phyloP scores from a whole-genome alignment of 768 basidiomycete species.

The Suillus sp. region DNA sequence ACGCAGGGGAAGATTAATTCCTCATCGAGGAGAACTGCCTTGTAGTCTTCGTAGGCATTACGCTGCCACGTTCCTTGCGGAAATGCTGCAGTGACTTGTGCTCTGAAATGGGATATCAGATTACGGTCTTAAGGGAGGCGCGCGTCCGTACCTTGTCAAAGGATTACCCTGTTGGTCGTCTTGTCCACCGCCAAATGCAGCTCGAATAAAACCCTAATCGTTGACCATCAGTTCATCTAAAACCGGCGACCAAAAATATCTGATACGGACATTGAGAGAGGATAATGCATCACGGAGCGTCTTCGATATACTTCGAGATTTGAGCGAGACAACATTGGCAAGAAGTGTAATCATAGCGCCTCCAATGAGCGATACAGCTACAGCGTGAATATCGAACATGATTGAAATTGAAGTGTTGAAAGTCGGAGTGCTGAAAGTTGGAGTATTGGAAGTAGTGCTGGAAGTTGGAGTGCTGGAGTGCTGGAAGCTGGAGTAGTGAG shows the following conservation, averaged over 20 bases:
- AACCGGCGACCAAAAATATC: background rate
- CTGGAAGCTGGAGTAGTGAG: constrained; percentile 1
- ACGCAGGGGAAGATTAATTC: constrained; percentile 25
- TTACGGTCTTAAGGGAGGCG: too few relatives aligned
- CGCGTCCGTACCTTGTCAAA: constrained; percentile 18
- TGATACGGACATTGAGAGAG: constrained; percentile 15
- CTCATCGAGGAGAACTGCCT: constrained; percentile 24
- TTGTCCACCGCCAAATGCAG: background rate
- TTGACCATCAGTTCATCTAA: constrained; percentile 2
- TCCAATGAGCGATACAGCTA: constrained; percentile 19
- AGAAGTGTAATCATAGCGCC: constrained; percentile 21
- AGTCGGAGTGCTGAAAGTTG: background rate
- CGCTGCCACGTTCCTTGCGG: constrained; percentile 22
- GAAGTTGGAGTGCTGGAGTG: constrained; percentile 1
- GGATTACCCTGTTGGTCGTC: constrained; percentile 15
- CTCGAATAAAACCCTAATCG: constrained; percentile 10
- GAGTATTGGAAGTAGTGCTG: background rate
- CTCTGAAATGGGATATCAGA: constrained; percentile 12
- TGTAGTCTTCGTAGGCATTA: constrained; percentile 23
- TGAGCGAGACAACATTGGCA: constrained; percentile 17
- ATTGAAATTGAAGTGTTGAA: constrained; percentile 1
- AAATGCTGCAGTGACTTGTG: constrained; percentile 19
- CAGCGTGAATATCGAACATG: constrained; percentile 20
- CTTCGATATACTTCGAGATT: constrained; percentile 14
- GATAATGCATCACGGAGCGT: constrained; percentile 12